A percentile compares a stretch with the other conserved stretches of the same genome.
phyloP scores from a whole-genome alignment of 441 rosid species.

The Geranium incanum region DNA sequence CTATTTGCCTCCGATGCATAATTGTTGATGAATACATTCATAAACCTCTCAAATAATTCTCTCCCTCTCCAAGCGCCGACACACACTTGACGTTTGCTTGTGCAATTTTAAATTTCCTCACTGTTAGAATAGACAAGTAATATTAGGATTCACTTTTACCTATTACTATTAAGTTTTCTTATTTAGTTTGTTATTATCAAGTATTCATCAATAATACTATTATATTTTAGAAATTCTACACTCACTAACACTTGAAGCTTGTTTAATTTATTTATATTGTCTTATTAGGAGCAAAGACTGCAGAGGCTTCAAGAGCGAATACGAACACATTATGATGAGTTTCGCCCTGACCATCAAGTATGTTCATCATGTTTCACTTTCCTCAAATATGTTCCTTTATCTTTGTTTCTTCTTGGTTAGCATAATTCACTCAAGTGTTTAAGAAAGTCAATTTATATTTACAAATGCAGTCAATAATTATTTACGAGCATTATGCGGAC shows the following conservation, averaged over 20 bases:
- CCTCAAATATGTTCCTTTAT: background rate
- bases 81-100: background rate
- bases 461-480: background rate
- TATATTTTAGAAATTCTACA: too few relatives aligned
- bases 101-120: background rate
- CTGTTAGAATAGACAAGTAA: too few relatives aligned
- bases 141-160: too few relatives aligned
- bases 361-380: constrained; percentile 19
- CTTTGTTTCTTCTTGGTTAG: background rate
- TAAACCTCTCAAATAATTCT: background rate
- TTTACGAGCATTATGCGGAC: background rate
- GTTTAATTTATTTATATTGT: background rate
- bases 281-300: constrained; percentile 62
- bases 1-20: background rate
- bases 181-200: background rate
- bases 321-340: constrained; percentile 68
- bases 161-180: too few relatives aligned
- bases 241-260: too few relatives aligned
- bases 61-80: too few relatives aligned
- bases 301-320: constrained; percentile 69
- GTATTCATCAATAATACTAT: background rate
- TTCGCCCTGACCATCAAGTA: constrained; percentile 81
- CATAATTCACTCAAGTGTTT: background rate
- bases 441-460: background rate
- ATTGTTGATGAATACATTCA: background rate